Base-by-base conservation (phyloP, 768 basidiomycete genomes). In the Mrakia gelida region DNA sequence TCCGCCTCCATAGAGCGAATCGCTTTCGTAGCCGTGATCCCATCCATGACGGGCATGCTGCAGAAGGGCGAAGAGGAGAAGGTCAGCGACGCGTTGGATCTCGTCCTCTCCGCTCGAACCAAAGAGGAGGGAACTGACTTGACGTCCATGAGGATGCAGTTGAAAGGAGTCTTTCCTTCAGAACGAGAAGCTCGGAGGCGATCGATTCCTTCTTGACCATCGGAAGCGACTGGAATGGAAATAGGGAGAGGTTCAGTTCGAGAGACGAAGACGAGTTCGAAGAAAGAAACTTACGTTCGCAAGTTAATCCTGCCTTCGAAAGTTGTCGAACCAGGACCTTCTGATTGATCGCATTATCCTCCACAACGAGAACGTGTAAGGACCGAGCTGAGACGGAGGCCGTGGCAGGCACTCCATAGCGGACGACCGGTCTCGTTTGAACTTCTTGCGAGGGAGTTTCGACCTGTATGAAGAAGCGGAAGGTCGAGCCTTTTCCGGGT, bases 21-120 rank as follows among this genome's bases (percentile, higher is more conserved):
- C 9, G 63, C 30, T 1, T 77, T 65, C 1, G 80, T 80, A 5
- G 81, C 81, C 0, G 72, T 67, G 15, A 81, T 74, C 18, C 81
- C 81, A 49, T 81, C 79, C 56, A 80, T 63, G 23, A 80, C 56
- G 9, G 81, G 81, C 81, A 81, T 81, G 2, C 38, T 41, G n/a
- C n/a, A n/a, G n/a, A 13, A 8, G 18, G 59, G 13, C 9, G 11
- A 59, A 18, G n/a, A 59, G 26, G 13, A 59, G n/a, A 21, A 9
- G 49, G 15, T 52, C 13, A 52, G 49, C 49, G 49, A 52, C 49
- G 49, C 18, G 59, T 11, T 59, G n/a, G 18, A 4, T 0, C 6
- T 59, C 9, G 26, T 13, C 6, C 11, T n/a, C 59, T 26, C 5
- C n/a, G 26, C 23, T n/a, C 10, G 9, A 28, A 28, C 8, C 7